Percentiles rank a stretch among this genome's conserved stretches.
Conservation (phyloP, 2,329 filamentous ascomycete genomes). For the Colletotrichum limetticola region DNA sequence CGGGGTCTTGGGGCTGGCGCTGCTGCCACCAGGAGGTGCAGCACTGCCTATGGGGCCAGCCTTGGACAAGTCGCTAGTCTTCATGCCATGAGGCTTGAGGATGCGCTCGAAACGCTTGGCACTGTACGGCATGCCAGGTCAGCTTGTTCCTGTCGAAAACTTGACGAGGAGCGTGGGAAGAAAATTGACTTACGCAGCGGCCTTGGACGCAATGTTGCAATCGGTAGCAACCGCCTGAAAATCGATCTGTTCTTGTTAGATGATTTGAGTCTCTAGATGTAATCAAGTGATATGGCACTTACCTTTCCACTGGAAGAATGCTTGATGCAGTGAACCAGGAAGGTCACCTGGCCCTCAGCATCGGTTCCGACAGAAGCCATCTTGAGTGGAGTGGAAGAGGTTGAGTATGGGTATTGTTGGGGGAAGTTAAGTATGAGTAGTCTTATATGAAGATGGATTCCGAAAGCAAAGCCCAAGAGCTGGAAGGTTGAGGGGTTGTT, state of each 20-base stretch:
- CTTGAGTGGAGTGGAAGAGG: slow-evolving; percentile 11
- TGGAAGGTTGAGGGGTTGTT: not conserved
- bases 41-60: slow-evolving; percentile 23
- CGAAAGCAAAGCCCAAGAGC: not conserved
- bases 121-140: slow-evolving; percentile 48
- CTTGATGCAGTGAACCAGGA: slow-evolving; percentile 74
- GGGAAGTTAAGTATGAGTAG: not conserved
- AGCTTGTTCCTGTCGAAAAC: not conserved
- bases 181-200: slow-evolving; percentile 72
- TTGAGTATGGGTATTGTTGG: not conserved
- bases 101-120: slow-evolving; percentile 76
- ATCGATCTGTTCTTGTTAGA: slow-evolving; percentile 63
- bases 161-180: not conserved
- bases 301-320: slow-evolving; percentile 70
- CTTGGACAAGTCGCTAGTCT: slow-evolving; percentile 33
- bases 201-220: slow-evolving; percentile 71
- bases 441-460: not conserved
- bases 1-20: slow-evolving; percentile 35
- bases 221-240: slow-evolving; percentile 73
- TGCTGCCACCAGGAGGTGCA: slow-evolving; percentile 23
- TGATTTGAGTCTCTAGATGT: not conserved
- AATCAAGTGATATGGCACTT: slow-evolving; percentile 37
- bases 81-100: slow-evolving; percentile 67
- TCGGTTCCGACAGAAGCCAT: slow-evolving; percentile 43
- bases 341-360: slow-evolving; percentile 68